These are phyloP conservation scores for Mollisia scopiformis DNA, from an alignment of 2,329 filamentous ascomycete species.

Conservation along the genomic window DNA sequence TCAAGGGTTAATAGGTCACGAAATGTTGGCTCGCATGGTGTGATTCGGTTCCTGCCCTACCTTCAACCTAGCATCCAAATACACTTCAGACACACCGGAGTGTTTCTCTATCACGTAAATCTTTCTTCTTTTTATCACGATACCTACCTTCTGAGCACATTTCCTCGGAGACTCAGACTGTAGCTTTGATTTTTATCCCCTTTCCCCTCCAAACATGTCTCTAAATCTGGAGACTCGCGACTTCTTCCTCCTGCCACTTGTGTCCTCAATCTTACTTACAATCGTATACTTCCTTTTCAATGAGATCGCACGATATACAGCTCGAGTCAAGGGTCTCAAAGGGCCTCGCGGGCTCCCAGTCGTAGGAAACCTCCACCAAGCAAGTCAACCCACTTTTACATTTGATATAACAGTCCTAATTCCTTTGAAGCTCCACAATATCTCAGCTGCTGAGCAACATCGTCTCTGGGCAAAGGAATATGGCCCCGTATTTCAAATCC, in stretches of 20 bases:
- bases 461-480: constrained; percentile 54
- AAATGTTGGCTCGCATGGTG: background rate
- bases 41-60: background rate
- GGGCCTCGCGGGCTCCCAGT: background rate
- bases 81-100: background rate
- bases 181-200: background rate
- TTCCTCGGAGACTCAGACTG: background rate
- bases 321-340: background rate
- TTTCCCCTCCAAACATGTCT: background rate
- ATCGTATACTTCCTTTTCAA: background rate
- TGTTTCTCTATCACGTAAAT: background rate
- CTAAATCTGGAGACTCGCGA: background rate
- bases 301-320: background rate
- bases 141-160: background rate
- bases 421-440: background rate
- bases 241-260: background rate
- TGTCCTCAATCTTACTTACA: background rate
- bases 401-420: background rate
- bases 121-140: too few species aligned
- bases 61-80: background rate
- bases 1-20: background rate
- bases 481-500: constrained; percentile 56
- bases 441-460: constrained; percentile 53
- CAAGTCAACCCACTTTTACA: background rate
- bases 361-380: background rate